Evolutionary conservation across 2,329 filamentous ascomycete species (phyloP), one percentile per base, ranked within the genome.

Genomic region (Pestalotiopsis sp.): DNA sequence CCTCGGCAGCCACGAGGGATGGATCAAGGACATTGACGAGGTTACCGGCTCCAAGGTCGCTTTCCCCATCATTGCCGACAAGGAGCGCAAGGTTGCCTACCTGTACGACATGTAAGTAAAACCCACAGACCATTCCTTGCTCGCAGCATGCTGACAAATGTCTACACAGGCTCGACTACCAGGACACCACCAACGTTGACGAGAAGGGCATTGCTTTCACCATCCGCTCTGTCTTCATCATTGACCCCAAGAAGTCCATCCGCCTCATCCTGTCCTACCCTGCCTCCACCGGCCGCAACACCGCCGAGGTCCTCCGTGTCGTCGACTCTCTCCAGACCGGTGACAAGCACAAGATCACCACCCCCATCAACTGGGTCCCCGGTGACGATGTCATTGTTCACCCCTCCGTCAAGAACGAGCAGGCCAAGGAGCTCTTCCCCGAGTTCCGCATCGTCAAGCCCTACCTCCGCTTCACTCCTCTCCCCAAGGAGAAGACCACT

Each of bases 301-400:
- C 91, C 71, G 87, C 89, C 74, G 92, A 94, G 86, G 90, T 95
- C 66, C 89, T 94, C 75, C 90, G 92, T 77, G 90, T 94, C 74
- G 83, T 94, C 80, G 92, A 94, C 85, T 92, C 91, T 68, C 88
- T 94, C 72, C 92, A 94, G 87, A 90, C 90, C 58, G 93, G 92
- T 69, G 95, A 97, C 84, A 94, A 93, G 88, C 90, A 95, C 88
- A 92, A 92, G 76, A 84, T 97, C 78, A 94, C 92, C 73, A 96
- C 93, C 68, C 94, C 94, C 64, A 95, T 97, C 82, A 92, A 97
- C 86, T 97, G 94, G 94, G 85, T 91, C 52, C 90, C 90, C 59
- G 94, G 94, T 67, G 92, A 97, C 77, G 94, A 98, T 80, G 95
- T 97, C 74, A 97, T 98, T 78, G 93, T 98, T 71, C 93, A 94